These are phyloP conservation scores for Carex myosuroides DNA, from an alignment of 176 grass and related monocot species.

Conservation along the genomic window DNA sequence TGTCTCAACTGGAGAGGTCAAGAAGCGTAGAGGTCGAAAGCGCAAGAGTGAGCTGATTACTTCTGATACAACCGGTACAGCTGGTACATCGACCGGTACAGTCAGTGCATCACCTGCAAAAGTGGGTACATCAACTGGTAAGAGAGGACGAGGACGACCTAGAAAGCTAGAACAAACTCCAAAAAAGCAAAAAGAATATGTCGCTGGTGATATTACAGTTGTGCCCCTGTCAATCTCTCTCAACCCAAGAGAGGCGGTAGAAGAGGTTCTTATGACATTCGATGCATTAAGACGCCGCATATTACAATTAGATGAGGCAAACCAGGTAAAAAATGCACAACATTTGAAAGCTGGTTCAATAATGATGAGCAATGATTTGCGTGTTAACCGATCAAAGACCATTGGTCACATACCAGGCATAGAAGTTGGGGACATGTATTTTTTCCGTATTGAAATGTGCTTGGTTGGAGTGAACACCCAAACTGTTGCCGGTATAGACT, in stretches of 20 bases:
- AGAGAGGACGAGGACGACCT: constrained; percentile 21
- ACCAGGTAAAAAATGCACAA: constrained; percentile 44
- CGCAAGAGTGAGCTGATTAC: neutral
- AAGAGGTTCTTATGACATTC: constrained; percentile 75
- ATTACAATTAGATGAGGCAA: constrained; percentile 62
- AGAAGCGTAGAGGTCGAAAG: neutral
- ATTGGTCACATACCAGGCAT: constrained; percentile 62
- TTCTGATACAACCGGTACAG: neutral
- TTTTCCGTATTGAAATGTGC: constrained; percentile 89
- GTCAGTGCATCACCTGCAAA: neutral
- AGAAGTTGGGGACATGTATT: constrained; percentile 81
- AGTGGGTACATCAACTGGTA: neutral
- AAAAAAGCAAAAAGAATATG: constrained; percentile 38
- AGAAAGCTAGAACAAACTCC: constrained; percentile 14
- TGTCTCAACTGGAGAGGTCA: neutral
- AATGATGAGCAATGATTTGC: constrained; percentile 66
- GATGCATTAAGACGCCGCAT: constrained; percentile 66
- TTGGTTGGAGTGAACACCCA: constrained; percentile 68
- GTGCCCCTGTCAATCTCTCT: constrained; percentile 27
- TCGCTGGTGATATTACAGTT: constrained; percentile 14
- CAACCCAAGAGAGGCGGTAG: constrained; percentile 54
- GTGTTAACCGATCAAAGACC: constrained; percentile 61
- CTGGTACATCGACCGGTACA: neutral
- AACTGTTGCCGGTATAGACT: constrained; percentile 74
- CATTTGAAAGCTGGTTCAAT: constrained; percentile 76